Conservation (phyloP, 2,329 filamentous ascomycete genomes). For the Nothopassalora personata region DNA sequence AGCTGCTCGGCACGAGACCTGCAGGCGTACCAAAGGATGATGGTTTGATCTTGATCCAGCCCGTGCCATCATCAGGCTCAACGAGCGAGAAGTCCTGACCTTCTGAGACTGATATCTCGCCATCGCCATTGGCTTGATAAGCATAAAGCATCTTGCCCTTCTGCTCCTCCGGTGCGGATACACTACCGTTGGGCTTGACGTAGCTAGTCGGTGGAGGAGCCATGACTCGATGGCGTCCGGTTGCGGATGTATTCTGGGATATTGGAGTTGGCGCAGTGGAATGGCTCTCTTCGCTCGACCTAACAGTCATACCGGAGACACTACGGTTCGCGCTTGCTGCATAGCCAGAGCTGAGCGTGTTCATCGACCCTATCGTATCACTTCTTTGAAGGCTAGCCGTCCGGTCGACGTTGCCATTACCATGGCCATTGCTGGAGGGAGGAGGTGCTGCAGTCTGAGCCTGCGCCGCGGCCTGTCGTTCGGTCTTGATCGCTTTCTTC, state of each 20-base stretch:
- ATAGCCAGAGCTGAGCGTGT: slow-evolving; percentile 74
- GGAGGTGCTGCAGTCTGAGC: slow-evolving; percentile 33
- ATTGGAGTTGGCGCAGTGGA: slow-evolving; percentile 11
- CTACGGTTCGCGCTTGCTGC: slow-evolving; percentile 73
- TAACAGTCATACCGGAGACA: slow-evolving; percentile 55
- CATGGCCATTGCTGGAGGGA: slow-evolving; percentile 24
- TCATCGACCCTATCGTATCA: slow-evolving; percentile 80
- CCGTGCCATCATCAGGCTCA: slow-evolving; percentile 85
- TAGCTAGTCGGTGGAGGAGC: slow-evolving; percentile 84
- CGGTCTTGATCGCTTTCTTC: slow-evolving; percentile 84
- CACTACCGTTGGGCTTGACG: slow-evolving; percentile 55
- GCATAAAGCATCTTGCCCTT: slow-evolving; percentile 84
- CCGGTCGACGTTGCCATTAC: slow-evolving; percentile 27
- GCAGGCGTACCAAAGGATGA: slow-evolving; percentile 55
- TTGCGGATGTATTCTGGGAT: slow-evolving; percentile 21
- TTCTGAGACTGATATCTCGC: slow-evolving; percentile 75
- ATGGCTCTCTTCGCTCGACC: slow-evolving; percentile 42
- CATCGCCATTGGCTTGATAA: slow-evolving; percentile 74
- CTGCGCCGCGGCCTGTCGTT: slow-evolving; percentile 75
- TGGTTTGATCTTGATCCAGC: slow-evolving; percentile 77
- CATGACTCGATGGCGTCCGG: slow-evolving; percentile 63
- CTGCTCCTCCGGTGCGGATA: slow-evolving; percentile 47
- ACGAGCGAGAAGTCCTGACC: slow-evolving; percentile 71
- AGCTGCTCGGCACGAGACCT: slow-evolving; percentile 81
- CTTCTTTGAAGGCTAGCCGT: slow-evolving; percentile 66